phyloP scores from a whole-genome alignment of 495 filamentous ascomycete species.

The Neurospora sp. region DNA sequence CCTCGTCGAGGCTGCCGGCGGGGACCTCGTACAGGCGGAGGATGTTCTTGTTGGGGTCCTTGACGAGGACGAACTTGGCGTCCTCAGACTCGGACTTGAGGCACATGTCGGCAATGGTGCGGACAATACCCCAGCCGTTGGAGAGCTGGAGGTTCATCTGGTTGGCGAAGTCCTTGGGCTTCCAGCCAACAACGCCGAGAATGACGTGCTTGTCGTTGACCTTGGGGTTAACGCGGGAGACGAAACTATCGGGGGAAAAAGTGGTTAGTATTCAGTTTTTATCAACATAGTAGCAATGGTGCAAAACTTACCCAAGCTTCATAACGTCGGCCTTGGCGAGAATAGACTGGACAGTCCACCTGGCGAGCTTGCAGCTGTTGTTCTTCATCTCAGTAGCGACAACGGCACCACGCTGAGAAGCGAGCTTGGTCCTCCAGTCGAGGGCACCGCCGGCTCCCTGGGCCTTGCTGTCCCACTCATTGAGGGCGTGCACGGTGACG shows the following conservation, averaged over 20 bases:
- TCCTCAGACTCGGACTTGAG: constrained; percentile 49
- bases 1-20: constrained; percentile 66
- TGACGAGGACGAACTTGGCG: constrained; percentile 60
- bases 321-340: constrained; percentile 91
- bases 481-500: constrained; percentile 87
- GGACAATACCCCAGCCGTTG: constrained; percentile 98
- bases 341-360: constrained; percentile 94
- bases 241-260: constrained; percentile 50
- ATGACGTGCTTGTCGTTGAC: constrained; percentile 82
- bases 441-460: constrained; percentile 87
- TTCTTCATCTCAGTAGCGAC: constrained; percentile 99
- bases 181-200: constrained; percentile 92
- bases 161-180: constrained; percentile 87
- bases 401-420: constrained; percentile 85
- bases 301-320: constrained; percentile 72
- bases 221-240: constrained; percentile 87
- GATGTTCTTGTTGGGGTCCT: constrained; percentile 93
- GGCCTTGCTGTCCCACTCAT: constrained; percentile 97
- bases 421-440: constrained; percentile 92
- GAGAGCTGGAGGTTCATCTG: constrained; percentile 96
- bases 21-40: constrained; percentile 90
- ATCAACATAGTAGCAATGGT: constrained; percentile 5
- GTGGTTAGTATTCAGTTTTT: constrained; percentile 7
- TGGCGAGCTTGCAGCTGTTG: constrained; percentile 93
- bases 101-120: constrained; percentile 90